Conservation (phyloP, 2,329 filamentous ascomycete genomes). For the Sphaerostilbella broomeana region DNA sequence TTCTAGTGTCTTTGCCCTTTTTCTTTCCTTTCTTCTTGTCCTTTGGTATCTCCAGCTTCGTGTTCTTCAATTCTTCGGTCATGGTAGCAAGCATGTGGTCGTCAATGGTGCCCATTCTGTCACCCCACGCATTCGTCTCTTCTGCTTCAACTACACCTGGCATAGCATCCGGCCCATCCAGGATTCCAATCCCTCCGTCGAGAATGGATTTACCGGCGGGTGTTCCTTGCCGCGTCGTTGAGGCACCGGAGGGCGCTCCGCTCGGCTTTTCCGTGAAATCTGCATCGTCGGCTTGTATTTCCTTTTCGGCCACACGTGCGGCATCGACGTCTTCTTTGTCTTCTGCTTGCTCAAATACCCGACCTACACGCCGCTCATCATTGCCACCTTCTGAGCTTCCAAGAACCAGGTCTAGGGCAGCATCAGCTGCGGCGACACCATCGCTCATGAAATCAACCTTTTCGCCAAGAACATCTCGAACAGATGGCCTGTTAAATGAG, state of each 20-base stretch:
- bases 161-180: conserved; percentile 28
- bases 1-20: conserved; percentile 52
- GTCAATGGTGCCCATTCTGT: conserved; percentile 56
- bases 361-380: conserved; percentile 56
- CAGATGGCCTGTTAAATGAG: conserved; percentile 77
- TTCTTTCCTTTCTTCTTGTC: conserved; percentile 59
- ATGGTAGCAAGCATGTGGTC: conserved; percentile 69
- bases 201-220: conserved; percentile 35
- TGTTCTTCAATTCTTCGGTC: conserved; percentile 53
- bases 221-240: conserved; percentile 46
- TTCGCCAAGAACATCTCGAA: conserved; percentile 60
- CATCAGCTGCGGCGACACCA: conserved; percentile 65
- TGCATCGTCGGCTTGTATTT: conserved; percentile 77
- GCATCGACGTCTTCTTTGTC: conserved; percentile 88
- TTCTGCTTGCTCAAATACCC: conserved; percentile 81
- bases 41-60: conserved; percentile 55
- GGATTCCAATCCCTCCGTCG: conserved; percentile 23
- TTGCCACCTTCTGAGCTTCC: conserved; percentile 56
- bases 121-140: conserved; percentile 55
- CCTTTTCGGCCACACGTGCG: conserved; percentile 79
- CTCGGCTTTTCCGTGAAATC: conserved; percentile 68
- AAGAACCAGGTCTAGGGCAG: conserved; percentile 80
- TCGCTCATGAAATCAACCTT: conserved; percentile 43
- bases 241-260: conserved; percentile 39
- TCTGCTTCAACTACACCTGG: conserved; percentile 31